These are phyloP conservation scores for Cystoderma amianthinum DNA, from an alignment of 768 basidiomycete species.

Conservation along the genomic window DNA sequence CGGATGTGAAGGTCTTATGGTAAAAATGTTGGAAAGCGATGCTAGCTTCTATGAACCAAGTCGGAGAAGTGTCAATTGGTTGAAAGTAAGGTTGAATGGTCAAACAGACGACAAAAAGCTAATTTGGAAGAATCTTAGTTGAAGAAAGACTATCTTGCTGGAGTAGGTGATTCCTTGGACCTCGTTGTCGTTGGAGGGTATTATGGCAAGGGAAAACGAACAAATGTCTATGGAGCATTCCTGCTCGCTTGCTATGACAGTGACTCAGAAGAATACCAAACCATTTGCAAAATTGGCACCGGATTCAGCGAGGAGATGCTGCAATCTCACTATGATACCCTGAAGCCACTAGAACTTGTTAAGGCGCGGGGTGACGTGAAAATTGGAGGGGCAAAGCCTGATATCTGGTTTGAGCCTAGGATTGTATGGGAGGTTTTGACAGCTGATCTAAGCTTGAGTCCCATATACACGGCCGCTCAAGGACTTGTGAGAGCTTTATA, in stretches of 20 bases:
- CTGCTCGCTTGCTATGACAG: conserved; percentile 94
- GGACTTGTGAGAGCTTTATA: conserved; percentile 46
- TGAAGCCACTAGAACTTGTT: conserved; percentile 70
- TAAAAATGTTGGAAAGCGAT: conserved; percentile 94
- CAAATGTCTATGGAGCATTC: conserved; percentile 97
- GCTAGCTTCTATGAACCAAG: conserved; percentile 95
- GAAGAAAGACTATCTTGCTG: conserved; percentile 97
- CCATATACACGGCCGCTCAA: conserved; percentile 91
- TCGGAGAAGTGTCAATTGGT: conserved; percentile 92
- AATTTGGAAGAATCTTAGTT: conserved; percentile 59
- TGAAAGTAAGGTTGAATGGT: conserved; percentile 72
- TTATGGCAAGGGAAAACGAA: conserved; percentile 96
- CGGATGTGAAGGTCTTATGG: conserved; percentile 98
- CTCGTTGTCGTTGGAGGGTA: conserved; percentile 97
- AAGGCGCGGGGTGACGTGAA: conserved; percentile 80
- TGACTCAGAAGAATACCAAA: conserved; percentile 92
- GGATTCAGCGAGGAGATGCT: conserved; percentile 94
- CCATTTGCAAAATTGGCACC: conserved; percentile 98
- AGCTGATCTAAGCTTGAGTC: conserved; percentile 94
- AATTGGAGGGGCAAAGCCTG: conserved; percentile 89
- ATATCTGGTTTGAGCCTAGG: conserved; percentile 97
- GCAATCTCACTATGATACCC: conserved; percentile 69
- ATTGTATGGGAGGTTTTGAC: conserved; percentile 98
- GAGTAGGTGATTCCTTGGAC: conserved; percentile 95
- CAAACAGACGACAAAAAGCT: no score